These are phyloP conservation scores for Hymenoscyphus albidus DNA, from an alignment of 2,329 filamentous ascomycete species.

Conservation along the genomic window DNA sequence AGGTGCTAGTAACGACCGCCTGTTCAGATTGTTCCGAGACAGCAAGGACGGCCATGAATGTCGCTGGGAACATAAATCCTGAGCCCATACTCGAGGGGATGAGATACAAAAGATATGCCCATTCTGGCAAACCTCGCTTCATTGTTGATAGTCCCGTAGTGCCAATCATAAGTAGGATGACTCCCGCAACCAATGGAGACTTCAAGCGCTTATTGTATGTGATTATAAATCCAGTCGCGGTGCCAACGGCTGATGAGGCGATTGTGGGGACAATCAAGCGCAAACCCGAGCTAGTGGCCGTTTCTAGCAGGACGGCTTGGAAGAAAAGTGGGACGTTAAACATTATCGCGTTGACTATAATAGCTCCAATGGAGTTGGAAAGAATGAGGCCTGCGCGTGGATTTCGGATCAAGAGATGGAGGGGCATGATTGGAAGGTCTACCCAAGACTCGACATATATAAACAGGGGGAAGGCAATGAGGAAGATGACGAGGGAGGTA, in stretches of 20 bases:
- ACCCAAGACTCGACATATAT: conserved; percentile 50
- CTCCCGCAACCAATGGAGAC: conserved; percentile 53
- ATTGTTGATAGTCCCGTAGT: conserved; percentile 48
- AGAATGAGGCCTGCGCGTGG: conserved; percentile 58
- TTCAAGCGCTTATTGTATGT: conserved; percentile 57
- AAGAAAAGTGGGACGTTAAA: conserved; percentile 71
- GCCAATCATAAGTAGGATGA: conserved; percentile 47
- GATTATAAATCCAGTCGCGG: conserved; percentile 59
- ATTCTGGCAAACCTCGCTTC: conserved; percentile 47
- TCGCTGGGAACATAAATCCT: conserved; percentile 62
- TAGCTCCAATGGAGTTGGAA: conserved; percentile 48
- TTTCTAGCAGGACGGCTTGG: conserved; percentile 67
- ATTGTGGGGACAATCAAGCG: conserved; percentile 63
- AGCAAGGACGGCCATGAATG: conserved; percentile 61
- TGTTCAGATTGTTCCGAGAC: conserved; percentile 58
- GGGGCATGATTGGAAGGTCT: conserved; percentile 56
- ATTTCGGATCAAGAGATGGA: conserved; percentile 46
- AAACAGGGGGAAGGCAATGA: conserved; percentile 47
- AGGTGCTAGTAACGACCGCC: conserved; percentile 65
- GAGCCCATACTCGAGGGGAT: conserved; percentile 54
- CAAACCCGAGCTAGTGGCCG: conserved; percentile 68
- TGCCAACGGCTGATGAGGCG: conserved; percentile 51
- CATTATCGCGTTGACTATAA: conserved; percentile 52
- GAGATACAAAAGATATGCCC: conserved; percentile 53
- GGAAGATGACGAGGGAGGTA: conserved; percentile 46